Evolutionary conservation across 2,329 filamentous ascomycete genomes (phyloP).

Genomic region (Ceratocystis harringtonii): DNA sequence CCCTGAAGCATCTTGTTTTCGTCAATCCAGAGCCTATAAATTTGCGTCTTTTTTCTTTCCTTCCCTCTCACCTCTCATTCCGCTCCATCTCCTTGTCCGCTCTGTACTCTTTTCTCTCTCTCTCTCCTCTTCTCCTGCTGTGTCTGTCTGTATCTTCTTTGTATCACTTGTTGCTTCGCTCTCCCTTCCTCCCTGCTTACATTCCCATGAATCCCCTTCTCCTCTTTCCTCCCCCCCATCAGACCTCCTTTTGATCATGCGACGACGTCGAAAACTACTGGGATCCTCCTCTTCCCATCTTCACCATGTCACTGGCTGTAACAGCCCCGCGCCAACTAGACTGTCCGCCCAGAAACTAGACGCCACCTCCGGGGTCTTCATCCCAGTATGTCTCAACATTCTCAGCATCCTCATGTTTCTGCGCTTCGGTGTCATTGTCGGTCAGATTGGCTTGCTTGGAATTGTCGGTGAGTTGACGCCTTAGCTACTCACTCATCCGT

Average conservation of each 20-base stretch:
- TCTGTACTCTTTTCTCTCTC: not conserved
- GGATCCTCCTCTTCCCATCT: not conserved
- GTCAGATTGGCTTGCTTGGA: constrained; percentile 62
- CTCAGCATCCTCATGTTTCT: constrained; percentile 87
- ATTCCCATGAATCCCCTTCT: not conserved
- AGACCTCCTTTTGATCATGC: not conserved
- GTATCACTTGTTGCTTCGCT: too few species aligned
- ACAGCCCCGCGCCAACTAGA: not conserved
- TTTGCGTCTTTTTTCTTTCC: not conserved
- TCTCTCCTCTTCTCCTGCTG: not conserved
- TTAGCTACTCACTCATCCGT: not conserved
- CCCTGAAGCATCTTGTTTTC: not conserved
- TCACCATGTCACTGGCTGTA: not conserved
- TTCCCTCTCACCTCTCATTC: not conserved
- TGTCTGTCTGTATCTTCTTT: not conserved
- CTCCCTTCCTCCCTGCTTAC: not conserved
- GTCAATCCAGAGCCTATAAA: not conserved
- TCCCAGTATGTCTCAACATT: constrained; percentile 79
- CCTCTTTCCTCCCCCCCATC: not conserved
- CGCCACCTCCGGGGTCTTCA: constrained; percentile 65
- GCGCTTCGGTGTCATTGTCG: constrained; percentile 71
- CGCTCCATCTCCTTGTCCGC: not conserved
- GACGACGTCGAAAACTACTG: constrained; percentile 5
- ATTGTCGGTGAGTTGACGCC: constrained; percentile 48
- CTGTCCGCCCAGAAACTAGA: constrained; percentile 46